These are phyloP conservation scores for Camelina laxa DNA, from an alignment of 345 rosid species.

Conservation along the genomic window DNA sequence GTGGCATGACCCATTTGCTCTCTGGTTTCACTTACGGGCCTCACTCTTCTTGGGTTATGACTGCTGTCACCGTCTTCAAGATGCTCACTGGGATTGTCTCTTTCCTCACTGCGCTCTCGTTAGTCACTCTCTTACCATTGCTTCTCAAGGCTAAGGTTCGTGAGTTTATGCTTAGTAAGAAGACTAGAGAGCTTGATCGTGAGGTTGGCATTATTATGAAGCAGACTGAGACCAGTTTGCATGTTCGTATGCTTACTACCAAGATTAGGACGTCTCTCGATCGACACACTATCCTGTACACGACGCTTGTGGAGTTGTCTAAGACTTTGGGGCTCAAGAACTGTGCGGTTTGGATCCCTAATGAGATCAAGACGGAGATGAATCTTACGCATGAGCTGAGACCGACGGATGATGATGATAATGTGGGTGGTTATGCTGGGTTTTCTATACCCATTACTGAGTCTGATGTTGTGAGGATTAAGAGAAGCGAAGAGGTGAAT, in stretches of 20 bases:
- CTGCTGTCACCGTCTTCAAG: slow-evolving; percentile 85
- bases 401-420: slow-evolving; percentile 47
- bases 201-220: slow-evolving; percentile 89
- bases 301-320: slow-evolving; percentile 86
- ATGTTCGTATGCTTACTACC: slow-evolving; percentile 91
- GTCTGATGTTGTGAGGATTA: slow-evolving; percentile 73
- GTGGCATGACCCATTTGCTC: slow-evolving; percentile 92
- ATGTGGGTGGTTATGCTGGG: slow-evolving; percentile 22
- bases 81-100: slow-evolving; percentile 90
- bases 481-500: slow-evolving; percentile 67
- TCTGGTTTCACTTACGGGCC: slow-evolving; percentile 88
- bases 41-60: slow-evolving; percentile 72
- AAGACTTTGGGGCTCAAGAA: slow-evolving; percentile 80
- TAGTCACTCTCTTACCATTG: slow-evolving; percentile 79
- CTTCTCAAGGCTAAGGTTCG: slow-evolving; percentile 93
- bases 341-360: slow-evolving; percentile 96
- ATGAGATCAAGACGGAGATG: slow-evolving; percentile 70
- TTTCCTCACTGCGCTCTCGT: slow-evolving; percentile 80
- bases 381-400: slow-evolving; percentile 66
- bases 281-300: slow-evolving; percentile 76
- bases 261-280: slow-evolving; percentile 89
- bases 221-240: slow-evolving; percentile 78
- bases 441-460: slow-evolving; percentile 63
- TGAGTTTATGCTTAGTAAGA: slow-evolving; percentile 83
- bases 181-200: slow-evolving; percentile 78